Conservation (phyloP, 495 filamentous ascomycete species). For the Barbatosphaeria neglecta region DNA sequence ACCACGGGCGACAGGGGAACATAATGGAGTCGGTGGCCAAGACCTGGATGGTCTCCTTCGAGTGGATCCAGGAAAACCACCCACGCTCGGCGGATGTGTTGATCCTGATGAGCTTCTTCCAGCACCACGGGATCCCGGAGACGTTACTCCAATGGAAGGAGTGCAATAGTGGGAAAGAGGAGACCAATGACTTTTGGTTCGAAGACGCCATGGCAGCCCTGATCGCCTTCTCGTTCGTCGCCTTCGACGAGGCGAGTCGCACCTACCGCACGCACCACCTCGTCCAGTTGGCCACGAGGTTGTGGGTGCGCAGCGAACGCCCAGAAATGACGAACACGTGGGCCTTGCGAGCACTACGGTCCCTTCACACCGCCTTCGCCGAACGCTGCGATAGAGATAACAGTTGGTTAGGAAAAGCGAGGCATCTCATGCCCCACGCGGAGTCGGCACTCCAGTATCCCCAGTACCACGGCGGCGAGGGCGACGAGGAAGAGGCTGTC, state of each 20-base stretch:
- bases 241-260: neutral
- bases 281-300: slow-evolving; percentile 11
- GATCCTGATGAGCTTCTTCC: slow-evolving; percentile 25
- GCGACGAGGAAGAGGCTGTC: too few species aligned
- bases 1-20: slow-evolving; percentile 18
- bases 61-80: slow-evolving; percentile 21
- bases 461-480: too few species aligned
- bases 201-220: neutral
- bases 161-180: neutral
- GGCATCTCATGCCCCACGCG: too few species aligned
- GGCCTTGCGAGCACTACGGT: too few species aligned
- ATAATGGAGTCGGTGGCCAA: slow-evolving; percentile 22
- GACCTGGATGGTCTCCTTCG: slow-evolving; percentile 34
- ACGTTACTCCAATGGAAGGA: slow-evolving; percentile 7
- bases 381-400: too few species aligned
- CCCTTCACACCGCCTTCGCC: too few species aligned
- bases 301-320: slow-evolving; percentile 5
- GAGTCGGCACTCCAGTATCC: too few species aligned
- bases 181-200: neutral
- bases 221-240: neutral
- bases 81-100: slow-evolving; percentile 23
- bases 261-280: slow-evolving; percentile 12
- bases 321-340: too few species aligned
- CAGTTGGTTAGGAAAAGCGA: too few species aligned
- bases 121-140: slow-evolving; percentile 25